These are phyloP conservation scores for Lophiostoma macrostomum DNA, from an alignment of 495 filamentous ascomycete genomes.

Conservation along the genomic window DNA sequence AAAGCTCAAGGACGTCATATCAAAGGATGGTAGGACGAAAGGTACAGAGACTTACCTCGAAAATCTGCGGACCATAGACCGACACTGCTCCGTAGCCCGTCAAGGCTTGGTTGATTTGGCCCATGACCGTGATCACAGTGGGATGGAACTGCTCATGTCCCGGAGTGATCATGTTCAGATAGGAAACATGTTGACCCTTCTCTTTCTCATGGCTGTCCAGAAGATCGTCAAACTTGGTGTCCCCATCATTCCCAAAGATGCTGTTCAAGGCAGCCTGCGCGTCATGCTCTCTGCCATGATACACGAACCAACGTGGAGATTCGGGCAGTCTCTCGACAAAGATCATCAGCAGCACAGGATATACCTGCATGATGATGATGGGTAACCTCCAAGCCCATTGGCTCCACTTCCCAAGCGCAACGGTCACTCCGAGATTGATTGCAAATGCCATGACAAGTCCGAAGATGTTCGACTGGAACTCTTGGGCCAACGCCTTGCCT, in stretches of 20 bases:
- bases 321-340: conserved; percentile 53
- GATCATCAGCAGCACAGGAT: conserved; percentile 49
- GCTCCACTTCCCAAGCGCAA: conserved; percentile 38
- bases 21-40: too few species aligned
- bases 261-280: conserved; percentile 44
- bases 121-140: conserved; percentile 55
- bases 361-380: conserved; percentile 58
- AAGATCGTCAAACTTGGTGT: conserved; percentile 48
- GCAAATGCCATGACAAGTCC: conserved; percentile 55
- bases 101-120: conserved; percentile 56
- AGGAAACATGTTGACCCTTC: conserved; percentile 42
- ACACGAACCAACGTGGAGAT: conserved; percentile 53
- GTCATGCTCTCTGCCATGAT: conserved; percentile 44
- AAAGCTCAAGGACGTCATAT: too few species aligned
- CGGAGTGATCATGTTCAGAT: conserved; percentile 50
- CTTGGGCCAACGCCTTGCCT: conserved; percentile 53
- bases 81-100: conserved; percentile 56
- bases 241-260: conserved; percentile 49
- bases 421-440: conserved; percentile 42
- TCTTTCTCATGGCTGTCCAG: conserved; percentile 47
- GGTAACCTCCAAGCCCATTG: conserved; percentile 58
- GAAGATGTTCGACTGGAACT: conserved; percentile 60
- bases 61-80: conserved; percentile 59
- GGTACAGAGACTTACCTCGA: conserved; percentile 43
- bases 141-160: conserved; percentile 50